phyloP scores from a whole-genome alignment of 2,329 filamentous ascomycete genomes.

The Penicillium sp. region DNA sequence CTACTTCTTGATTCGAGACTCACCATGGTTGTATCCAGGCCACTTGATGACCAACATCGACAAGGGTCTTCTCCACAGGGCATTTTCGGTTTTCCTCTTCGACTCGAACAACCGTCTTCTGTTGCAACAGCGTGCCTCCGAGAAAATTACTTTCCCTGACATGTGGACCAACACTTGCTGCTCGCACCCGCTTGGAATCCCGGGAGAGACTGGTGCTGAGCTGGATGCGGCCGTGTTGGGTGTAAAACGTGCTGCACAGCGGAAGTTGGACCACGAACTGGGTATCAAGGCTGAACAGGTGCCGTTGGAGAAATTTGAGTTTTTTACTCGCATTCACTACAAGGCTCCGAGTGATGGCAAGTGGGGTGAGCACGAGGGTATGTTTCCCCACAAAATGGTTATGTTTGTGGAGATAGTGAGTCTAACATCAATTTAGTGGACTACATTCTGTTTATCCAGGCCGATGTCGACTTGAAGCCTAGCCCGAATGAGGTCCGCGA shows the following conservation, averaged over 20 bases:
- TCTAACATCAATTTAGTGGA: constrained; percentile 54
- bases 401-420: neutral
- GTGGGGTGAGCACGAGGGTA: constrained; percentile 98
- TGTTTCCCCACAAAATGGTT: constrained; percentile 30
- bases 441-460: constrained; percentile 97
- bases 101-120: constrained; percentile 87
- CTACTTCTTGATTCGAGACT: constrained; percentile 6
- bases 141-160: constrained; percentile 98
- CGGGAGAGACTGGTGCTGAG: constrained; percentile 80
- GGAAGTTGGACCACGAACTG: constrained; percentile 91
- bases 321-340: constrained; percentile 96
- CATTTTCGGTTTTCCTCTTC: constrained; percentile 97
- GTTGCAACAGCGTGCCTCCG: constrained; percentile 86
- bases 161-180: constrained; percentile 99
- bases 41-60: constrained; percentile 99
- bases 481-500: constrained; percentile 88
- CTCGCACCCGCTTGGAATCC: constrained; percentile 88
- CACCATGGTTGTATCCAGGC: constrained; percentile 50
- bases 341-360: constrained; percentile 94
- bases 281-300: constrained; percentile 87
- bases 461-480: constrained; percentile 72
- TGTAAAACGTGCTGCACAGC: constrained; percentile 83
- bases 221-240: constrained; percentile 74
- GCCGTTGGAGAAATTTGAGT: constrained; percentile 83
- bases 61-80: constrained; percentile 88